Base-by-base conservation (phyloP, 2,329 filamentous ascomycete genomes). In the Diaporthe citriasiana region DNA sequence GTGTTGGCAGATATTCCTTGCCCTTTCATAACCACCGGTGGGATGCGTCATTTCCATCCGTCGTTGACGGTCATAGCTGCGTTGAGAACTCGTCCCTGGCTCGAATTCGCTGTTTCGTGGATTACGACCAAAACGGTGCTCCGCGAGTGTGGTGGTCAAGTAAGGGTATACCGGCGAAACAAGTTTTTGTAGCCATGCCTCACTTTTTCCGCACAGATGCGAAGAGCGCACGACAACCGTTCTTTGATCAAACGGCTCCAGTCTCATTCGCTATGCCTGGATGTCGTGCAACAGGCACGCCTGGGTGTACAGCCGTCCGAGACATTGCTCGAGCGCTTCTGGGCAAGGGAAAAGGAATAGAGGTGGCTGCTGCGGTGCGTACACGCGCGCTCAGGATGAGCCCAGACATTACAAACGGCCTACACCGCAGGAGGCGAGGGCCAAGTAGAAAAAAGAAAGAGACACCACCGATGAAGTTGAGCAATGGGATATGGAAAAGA, bases 381-480 rank as follows among this genome's bases (percentile, higher is more conserved):
- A 19, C 56, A 30, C 45, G 56, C 45, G 53, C 35, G 50, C 42
- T 50, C 40, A 51, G 25, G 17, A 47, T 50, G 35, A 57, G n/a
- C 13, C 38, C 40, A 38, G 51, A 35, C 74, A 80, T 75, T 63
- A 73, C 27, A 33, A 55, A 35, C 25, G 59, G 35, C 65, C 22
- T 15, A 25, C 30, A 15, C 45, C 50, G 17, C 57, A 19, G 30
- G 42, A 22, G 10, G 25, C 12, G 59, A 66, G 19, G 50, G 27
- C 33, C 45, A 33, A 66, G 38, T 47, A 33, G 74, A 74, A n/a
- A 78, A 76, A 25, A 75, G 74, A 79, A 70, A 72, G 69, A 75
- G 69, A 63, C 50, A 70, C 77, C 77, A 75, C 75, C 66, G 70
- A 51, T 69, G 45, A 70, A 70, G 60, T 55, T 65, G 38, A 75